Base-by-base conservation (phyloP, 2,329 filamentous ascomycete genomes). In the Parascedosporium putredinis region DNA sequence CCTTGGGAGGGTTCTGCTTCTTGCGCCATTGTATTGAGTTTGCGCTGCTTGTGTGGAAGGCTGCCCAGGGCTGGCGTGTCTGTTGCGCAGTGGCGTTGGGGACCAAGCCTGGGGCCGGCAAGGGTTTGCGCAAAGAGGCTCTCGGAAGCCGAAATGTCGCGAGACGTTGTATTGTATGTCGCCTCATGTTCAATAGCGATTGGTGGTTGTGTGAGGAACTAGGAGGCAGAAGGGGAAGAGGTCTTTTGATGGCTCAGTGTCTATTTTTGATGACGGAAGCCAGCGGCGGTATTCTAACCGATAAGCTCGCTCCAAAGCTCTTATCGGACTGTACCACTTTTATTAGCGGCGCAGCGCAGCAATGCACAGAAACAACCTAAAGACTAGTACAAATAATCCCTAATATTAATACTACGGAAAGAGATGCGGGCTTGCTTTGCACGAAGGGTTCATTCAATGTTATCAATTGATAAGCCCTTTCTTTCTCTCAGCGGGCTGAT, bases 1-100 rank as follows among this genome's bases (percentile, higher is more conserved):
- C 59, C 8, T 62, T 45, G 23, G 42, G 42, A 20, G 42, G 42
- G 9, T 38, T 48, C n/a, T 48, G 23, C 16, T 23, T 16, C n/a
- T 24, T 25, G n/a, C 23, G 46, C 29, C 20, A 9, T 24, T 16
- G 34, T 18, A 34, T 10, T 22, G 18, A 18, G 3, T 16, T n/a
- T n/a, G n/a, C n/a, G n/a, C n/a, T n/a, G n/a, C n/a, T 42, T 3
- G 46, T 49, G 31, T 49, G 46, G 34, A 49, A 42, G 7, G 46
- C 5, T 12, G 34, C 46, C 9, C 7, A 14, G 34, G 22, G 23
- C 34, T 22, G 46, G 10, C 20, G n/a, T 9, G 22, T 16, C 23
- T 22, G 16, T 3, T 20, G 16, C 2, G 22, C 14, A 16, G 31
- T 47, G 14, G 9, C n/a, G n/a, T n/a, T n/a, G n/a, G n/a, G n/a